Conservation (phyloP, 1,139 yeast genomes). For the Saccharomycopsis phalli region DNA sequence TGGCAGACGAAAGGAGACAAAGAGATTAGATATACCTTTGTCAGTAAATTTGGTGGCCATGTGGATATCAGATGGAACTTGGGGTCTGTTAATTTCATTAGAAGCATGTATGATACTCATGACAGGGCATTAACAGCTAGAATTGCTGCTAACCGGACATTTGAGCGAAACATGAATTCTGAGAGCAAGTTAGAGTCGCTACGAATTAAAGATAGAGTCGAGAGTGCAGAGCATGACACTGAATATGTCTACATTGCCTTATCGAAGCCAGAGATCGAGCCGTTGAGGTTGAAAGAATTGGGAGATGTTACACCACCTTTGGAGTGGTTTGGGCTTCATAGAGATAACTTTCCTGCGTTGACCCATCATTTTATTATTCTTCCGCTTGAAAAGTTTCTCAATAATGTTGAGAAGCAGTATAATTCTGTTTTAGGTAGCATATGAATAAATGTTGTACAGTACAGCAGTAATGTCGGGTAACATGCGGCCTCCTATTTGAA, state of each 20-base stretch:
- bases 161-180: conserved; percentile 24
- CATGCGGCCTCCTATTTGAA: background rate
- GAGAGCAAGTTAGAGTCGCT: conserved; percentile 15
- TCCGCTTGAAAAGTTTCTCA: conserved; percentile 62
- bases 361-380: conserved; percentile 76
- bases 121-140: conserved; percentile 46
- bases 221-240: conserved; percentile 53
- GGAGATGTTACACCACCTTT: conserved; percentile 97
- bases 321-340: conserved; percentile 94
- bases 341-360: conserved; percentile 74
- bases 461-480: too few relatives aligned
- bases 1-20: conserved; percentile 45
- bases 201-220: conserved; percentile 39
- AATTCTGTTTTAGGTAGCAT: conserved; percentile 31
- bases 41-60: conserved; percentile 74
- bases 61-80: conserved; percentile 91
- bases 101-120: conserved; percentile 87
- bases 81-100: conserved; percentile 82
- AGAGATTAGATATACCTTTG: conserved; percentile 54
- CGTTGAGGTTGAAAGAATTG: conserved; percentile 81
- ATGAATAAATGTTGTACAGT: too few relatives aligned
- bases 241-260: conserved; percentile 56
- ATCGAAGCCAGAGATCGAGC: conserved; percentile 72
- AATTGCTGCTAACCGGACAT: conserved; percentile 33
- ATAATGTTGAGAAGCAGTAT: conserved; percentile 42